Conservation (phyloP, 805 yeast species). For the Saccharomycopsis vini region DNA sequence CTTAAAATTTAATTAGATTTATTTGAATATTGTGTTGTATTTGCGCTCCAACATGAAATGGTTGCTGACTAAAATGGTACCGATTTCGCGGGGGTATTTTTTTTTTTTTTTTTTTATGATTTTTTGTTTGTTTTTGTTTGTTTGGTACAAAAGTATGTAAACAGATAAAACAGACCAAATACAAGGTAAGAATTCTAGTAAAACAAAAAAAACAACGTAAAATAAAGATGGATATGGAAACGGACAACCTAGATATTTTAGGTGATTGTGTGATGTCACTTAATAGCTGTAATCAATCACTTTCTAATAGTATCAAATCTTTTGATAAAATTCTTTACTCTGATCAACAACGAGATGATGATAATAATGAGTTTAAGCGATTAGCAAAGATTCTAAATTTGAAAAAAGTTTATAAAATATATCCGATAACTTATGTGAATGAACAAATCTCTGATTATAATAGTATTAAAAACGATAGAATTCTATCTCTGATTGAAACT, state of each 20-base stretch:
- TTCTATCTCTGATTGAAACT: slow-evolving; percentile 17
- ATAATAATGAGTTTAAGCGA: slow-evolving; percentile 16
- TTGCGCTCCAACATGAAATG: too few species aligned
- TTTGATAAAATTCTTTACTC: slow-evolving; percentile 13
- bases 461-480: slow-evolving; percentile 14
- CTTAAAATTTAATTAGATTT: too few species aligned
- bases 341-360: slow-evolving; percentile 1
- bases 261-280: slow-evolving; percentile 14
- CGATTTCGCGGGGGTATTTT: too few species aligned
- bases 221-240: slow-evolving; percentile 2
- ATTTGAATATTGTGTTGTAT: too few species aligned
- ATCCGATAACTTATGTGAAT: slow-evolving; percentile 17
- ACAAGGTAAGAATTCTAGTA: too few species aligned
- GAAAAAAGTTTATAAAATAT: slow-evolving; percentile 17
- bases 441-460: slow-evolving; percentile 18
- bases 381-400: slow-evolving; percentile 10
- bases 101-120: too few species aligned
- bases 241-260: slow-evolving; percentile 13
- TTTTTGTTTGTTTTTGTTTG: too few species aligned
- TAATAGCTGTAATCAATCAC: slow-evolving; percentile 13
- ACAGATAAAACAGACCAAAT: too few species aligned
- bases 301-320: slow-evolving; percentile 2
- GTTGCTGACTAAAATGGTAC: too few species aligned
- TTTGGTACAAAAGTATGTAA: too few species aligned
- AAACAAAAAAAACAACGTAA: too few species aligned